phyloP scores from a whole-genome alignment of 768 basidiomycete species.

The Rubroboletus satanas region DNA sequence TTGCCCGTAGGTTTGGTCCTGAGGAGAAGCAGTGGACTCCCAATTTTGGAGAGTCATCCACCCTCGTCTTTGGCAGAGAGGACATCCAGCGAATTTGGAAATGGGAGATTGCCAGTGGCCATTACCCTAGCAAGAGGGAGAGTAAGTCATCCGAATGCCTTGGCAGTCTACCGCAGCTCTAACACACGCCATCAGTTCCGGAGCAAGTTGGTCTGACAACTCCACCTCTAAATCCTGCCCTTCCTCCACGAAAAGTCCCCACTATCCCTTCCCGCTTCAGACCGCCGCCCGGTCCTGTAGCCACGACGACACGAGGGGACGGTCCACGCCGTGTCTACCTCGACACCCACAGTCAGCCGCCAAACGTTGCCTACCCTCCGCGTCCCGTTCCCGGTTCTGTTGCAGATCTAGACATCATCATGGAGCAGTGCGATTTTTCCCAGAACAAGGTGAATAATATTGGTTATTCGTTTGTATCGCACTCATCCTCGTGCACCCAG shows the following conservation, averaged over 20 bases:
- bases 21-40: conserved; percentile 62
- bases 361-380: conserved; percentile 77
- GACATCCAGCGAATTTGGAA: conserved; percentile 91
- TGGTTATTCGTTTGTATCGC: neutral
- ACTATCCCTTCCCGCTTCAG: conserved; percentile 48
- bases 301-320: conserved; percentile 60
- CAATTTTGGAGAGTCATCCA: conserved; percentile 57
- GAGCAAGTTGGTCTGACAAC: conserved; percentile 57
- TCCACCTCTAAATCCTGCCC: conserved; percentile 65
- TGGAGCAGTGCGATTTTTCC: conserved; percentile 92
- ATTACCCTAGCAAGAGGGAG: conserved; percentile 80
- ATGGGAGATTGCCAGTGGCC: conserved; percentile 93
- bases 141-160: conserved; percentile 46
- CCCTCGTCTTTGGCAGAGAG: conserved; percentile 69
- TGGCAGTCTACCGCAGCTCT: neutral
- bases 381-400: conserved; percentile 82
- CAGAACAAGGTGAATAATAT: conserved; percentile 55
- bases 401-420: conserved; percentile 82
- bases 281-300: conserved; percentile 43
- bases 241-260: conserved; percentile 52
- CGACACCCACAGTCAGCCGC: conserved; percentile 58
- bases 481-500: conserved; percentile 37
- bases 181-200: conserved; percentile 50
- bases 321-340: conserved; percentile 80
- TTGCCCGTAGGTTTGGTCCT: conserved; percentile 58